Conservation (phyloP, 2,329 filamentous ascomycete species). For the Calonectria hongkongensis region DNA sequence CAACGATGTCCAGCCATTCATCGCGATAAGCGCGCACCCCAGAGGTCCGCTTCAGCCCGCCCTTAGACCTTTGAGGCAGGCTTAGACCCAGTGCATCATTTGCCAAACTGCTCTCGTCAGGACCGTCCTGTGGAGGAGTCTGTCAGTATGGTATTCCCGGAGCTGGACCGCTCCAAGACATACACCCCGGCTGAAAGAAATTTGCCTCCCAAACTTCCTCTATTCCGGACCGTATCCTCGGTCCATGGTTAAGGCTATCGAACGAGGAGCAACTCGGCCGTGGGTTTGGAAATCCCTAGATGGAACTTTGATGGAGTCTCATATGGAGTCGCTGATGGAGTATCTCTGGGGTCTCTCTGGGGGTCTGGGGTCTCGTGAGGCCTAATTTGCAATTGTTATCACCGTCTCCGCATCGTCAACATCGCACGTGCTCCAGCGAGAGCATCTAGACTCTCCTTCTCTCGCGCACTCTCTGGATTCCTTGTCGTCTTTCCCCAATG, state of each 20-base stretch:
- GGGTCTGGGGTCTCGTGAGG: conserved; percentile 28
- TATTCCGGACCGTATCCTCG: conserved; percentile 48
- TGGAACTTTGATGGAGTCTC: conserved; percentile 35
- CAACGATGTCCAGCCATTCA: conserved; percentile 49
- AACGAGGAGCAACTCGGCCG: conserved; percentile 21
- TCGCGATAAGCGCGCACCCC: conserved; percentile 56
- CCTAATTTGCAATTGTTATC: conserved; percentile 19
- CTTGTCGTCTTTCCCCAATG: conserved; percentile 17
- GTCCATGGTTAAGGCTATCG: conserved; percentile 33
- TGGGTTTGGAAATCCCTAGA: conserved; percentile 10
- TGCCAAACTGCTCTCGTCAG: conserved; percentile 48
- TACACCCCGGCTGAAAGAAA: conserved; percentile 37
- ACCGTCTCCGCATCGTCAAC: conserved; percentile 33
- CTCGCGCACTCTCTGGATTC: conserved; percentile 23
- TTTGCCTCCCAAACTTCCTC: conserved; percentile 50
- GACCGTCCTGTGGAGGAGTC: conserved; percentile 22
- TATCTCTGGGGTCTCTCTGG: conserved; percentile 19
- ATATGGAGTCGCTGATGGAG: conserved; percentile 38
- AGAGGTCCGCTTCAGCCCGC: conserved; percentile 48
- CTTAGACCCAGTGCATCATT: conserved; percentile 41
- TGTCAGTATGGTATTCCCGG: conserved; percentile 44
- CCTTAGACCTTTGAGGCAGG: conserved; percentile 36
- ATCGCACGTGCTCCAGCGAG: conserved; percentile 34
- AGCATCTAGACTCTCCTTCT: conserved; percentile 39
- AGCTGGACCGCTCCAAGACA: conserved; percentile 44